Conservation (phyloP, 106 monocot species). For the Platanthera zijinensis region DNA sequence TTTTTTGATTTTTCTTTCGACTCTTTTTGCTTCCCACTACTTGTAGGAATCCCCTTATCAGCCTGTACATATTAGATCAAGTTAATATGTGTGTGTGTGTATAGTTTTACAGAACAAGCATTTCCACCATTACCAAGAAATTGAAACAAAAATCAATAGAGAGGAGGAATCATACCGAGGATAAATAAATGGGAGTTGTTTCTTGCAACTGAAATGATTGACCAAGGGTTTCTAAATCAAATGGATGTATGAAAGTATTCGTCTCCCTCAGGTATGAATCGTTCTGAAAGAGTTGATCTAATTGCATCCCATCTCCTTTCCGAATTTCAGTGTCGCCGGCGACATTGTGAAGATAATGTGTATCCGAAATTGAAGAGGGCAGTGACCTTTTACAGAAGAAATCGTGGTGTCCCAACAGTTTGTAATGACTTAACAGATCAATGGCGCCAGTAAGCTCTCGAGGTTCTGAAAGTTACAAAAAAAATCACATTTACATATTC, state of each 20-base stretch:
- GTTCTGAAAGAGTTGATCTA: slow-evolving; percentile 75
- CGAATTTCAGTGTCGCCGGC: slow-evolving; percentile 94
- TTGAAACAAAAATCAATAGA: slow-evolving; percentile 4
- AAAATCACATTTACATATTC: neutral
- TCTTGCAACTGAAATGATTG: slow-evolving; percentile 90
- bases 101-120: neutral
- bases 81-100: neutral
- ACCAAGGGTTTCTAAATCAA: slow-evolving; percentile 68
- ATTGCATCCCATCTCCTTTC: slow-evolving; percentile 91
- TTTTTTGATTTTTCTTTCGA: slow-evolving; percentile 75
- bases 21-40: slow-evolving; percentile 65
- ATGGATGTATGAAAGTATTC: slow-evolving; percentile 58
- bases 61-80: slow-evolving; percentile 23
- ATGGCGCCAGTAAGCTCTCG: slow-evolving; percentile 88
- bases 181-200: slow-evolving; percentile 63
- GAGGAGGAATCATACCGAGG: slow-evolving; percentile 54
- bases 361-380: slow-evolving; percentile 79
- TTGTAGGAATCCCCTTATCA: slow-evolving; percentile 70
- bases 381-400: slow-evolving; percentile 84
- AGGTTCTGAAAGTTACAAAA: slow-evolving; percentile 46
- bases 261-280: slow-evolving; percentile 53
- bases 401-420: slow-evolving; percentile 71
- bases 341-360: slow-evolving; percentile 92
- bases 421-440: slow-evolving; percentile 90
- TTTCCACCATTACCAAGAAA: neutral